Evolutionary conservation across 257 asterid species (phyloP), one percentile per base, ranked within the genome.

Genomic region (Ilex aquifolium): DNA sequence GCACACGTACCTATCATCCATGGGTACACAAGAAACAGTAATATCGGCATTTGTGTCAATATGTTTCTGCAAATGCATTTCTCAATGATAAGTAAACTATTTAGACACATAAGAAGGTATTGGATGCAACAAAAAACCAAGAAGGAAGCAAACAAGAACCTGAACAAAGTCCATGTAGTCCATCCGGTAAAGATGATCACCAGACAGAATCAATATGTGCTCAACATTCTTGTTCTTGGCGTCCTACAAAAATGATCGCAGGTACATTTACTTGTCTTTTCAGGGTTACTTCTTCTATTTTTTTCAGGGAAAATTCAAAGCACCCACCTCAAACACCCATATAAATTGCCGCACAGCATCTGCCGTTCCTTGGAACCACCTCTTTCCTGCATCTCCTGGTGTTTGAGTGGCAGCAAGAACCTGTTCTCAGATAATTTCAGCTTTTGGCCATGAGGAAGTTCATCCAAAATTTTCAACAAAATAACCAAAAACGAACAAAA

Each of bases 401-500:
- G 95, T 93, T 71, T 93, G 99, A 36, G 99, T 93, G 62, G 99
- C 99, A 72, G 99, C 99, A 62, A 93, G 76, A 81, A 90, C 97
- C 99, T 93, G 61, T 51, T 30, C 61, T 65, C 64, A 61, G 27
- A 4, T 7, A 44, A 49, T 46, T 46, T 46, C 52, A 10, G n/a
- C 10, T 2, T 46, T 46, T 14, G 10, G 15, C 10, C 52, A 46
- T 46, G 4, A 7, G 42, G 8, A 36, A 36, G 8, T 36, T 36
- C 42, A 5, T 21, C 42, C 42, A 36, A 36, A 36, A 4, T 36
- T 36, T 1, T 36, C 8, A 7, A 36, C 42, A 36, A 36, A 36
- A 36, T 1, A 36, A 36, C 27, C 27, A 21, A 7, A 36, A 36
- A 36, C 5, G 0, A 36, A 36, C 42, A 36, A 36, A 36, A 36